These are phyloP conservation scores for Tinospora cordifolia DNA, from an alignment of 164 flowering plant genomes.

Conservation along the genomic window DNA sequence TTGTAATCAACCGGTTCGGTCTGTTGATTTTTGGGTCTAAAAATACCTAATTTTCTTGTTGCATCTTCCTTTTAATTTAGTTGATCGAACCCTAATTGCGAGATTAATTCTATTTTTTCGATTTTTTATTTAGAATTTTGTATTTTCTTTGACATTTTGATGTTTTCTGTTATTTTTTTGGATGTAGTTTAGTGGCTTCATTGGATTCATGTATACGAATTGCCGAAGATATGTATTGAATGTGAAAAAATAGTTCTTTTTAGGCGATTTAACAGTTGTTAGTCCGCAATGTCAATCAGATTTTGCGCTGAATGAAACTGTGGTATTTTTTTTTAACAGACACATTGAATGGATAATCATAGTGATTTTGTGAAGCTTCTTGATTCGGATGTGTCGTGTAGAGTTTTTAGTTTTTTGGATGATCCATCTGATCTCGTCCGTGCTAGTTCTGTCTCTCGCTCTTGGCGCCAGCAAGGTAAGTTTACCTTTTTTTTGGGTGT, in stretches of 20 bases:
- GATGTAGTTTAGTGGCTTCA: neutral
- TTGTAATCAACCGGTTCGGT: no score
- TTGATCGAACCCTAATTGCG: no score
- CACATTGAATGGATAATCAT: slow-evolving; percentile 28
- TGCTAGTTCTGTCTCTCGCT: slow-evolving; percentile 47
- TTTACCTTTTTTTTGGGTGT: neutral
- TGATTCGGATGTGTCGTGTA: slow-evolving; percentile 32
- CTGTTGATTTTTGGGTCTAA: no score
- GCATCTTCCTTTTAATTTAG: no score
- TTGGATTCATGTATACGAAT: no score
- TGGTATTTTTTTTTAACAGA: neutral
- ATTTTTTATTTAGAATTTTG: no score
- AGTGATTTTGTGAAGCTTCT: slow-evolving; percentile 46
- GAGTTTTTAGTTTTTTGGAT: slow-evolving; percentile 44
- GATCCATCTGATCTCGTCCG: slow-evolving; percentile 66
- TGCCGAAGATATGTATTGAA: no score
- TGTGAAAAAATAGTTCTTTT: neutral
- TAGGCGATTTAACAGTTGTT: neutral
- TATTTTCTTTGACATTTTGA: neutral
- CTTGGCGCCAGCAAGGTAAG: slow-evolving; percentile 68
- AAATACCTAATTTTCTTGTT: no score
- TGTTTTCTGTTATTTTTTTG: neutral
- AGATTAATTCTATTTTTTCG: no score
- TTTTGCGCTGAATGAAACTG: neutral
- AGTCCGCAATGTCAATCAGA: slow-evolving; percentile 1